A percentile compares a stretch with the other conserved stretches of the same genome.
These are phyloP conservation scores for Globisporangium uncinulatum DNA, from an alignment of 352 stramenopile genomes.

Conservation along the genomic window DNA sequence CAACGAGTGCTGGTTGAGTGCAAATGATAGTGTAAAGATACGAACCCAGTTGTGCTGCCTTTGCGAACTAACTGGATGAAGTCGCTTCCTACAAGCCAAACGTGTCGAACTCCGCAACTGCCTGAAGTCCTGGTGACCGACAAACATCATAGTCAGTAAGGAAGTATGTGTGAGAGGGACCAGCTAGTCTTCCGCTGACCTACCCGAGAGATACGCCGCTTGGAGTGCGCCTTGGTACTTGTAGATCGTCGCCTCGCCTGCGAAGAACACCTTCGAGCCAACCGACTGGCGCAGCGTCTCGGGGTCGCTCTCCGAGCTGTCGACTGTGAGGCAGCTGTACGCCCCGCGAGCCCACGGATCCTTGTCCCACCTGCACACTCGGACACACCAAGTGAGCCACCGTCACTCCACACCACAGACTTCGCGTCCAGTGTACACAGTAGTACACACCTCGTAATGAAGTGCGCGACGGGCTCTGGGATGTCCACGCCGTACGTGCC, in stretches of 20 bases:
- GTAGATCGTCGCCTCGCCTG: slow-evolving; percentile 63
- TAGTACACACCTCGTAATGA: slow-evolving; percentile 43
- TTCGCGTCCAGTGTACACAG: no score
- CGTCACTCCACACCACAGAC: no score
- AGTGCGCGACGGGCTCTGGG: slow-evolving; percentile 29
- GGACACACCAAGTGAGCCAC: background rate
- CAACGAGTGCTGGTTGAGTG: no score
- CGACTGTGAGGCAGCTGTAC: slow-evolving; percentile 63
- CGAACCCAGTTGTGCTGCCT: no score
- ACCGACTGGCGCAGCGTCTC: slow-evolving; percentile 36
- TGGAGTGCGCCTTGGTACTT: slow-evolving; percentile 63
- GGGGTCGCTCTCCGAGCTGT: slow-evolving; percentile 53
- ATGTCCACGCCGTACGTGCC: slow-evolving; percentile 36
- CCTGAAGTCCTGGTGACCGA: slow-evolving; percentile 16
- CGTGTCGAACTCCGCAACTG: slow-evolving; percentile 25
- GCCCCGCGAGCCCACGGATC: slow-evolving; percentile 47
- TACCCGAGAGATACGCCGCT: slow-evolving; percentile 54
- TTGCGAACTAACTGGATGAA: background rate
- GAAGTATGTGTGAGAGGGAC: background rate
- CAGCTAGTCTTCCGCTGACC: background rate
- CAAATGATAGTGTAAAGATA: no score
- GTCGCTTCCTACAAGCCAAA: slow-evolving; percentile 3
- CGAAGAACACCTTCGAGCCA: slow-evolving; percentile 43
- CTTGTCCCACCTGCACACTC: slow-evolving; percentile 42
- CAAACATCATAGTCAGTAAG: background rate